These are phyloP conservation scores for Quercus agrifolia DNA, from an alignment of 306 rosid genomes.

Conservation along the genomic window DNA sequence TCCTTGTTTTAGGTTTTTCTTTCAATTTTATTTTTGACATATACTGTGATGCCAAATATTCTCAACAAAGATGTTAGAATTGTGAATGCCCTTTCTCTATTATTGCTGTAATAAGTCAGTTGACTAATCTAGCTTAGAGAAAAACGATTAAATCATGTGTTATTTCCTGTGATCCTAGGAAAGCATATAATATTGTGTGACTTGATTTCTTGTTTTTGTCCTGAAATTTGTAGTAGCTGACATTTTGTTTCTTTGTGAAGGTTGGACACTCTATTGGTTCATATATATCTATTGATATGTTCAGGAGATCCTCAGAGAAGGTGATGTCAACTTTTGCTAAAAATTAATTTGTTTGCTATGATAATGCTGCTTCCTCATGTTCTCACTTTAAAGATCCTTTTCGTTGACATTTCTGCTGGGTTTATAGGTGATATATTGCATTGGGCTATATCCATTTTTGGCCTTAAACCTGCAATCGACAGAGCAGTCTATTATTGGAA, in stretches of 20 bases:
- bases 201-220: conserved; percentile 7
- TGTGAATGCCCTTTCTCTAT: background rate
- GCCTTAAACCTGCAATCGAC: conserved; percentile 49
- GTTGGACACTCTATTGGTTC: conserved; percentile 95
- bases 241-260: conserved; percentile 35
- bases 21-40: background rate
- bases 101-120: background rate
- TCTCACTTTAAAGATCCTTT: conserved; percentile 12
- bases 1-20: background rate
- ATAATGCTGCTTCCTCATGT: conserved; percentile 17
- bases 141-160: background rate
- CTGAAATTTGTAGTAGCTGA: conserved; percentile 24
- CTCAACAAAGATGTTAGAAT: background rate
- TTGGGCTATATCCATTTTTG: conserved; percentile 89
- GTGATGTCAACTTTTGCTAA: conserved; percentile 36
- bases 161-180: conserved; percentile 8
- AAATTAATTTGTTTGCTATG: background rate
- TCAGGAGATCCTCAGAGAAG: conserved; percentile 55
- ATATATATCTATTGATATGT: conserved; percentile 56
- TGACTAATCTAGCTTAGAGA: background rate
- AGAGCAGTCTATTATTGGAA: conserved; percentile 47
- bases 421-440: conserved; percentile 63
- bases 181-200: conserved; percentile 13
- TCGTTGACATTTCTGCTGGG: conserved; percentile 24
- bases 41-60: background rate